A percentile compares a stretch with the other conserved stretches of the same genome.
These are phyloP conservation scores for Podospora pseudocomata DNA, from an alignment of 495 filamentous ascomycete species.

Conservation along the genomic window DNA sequence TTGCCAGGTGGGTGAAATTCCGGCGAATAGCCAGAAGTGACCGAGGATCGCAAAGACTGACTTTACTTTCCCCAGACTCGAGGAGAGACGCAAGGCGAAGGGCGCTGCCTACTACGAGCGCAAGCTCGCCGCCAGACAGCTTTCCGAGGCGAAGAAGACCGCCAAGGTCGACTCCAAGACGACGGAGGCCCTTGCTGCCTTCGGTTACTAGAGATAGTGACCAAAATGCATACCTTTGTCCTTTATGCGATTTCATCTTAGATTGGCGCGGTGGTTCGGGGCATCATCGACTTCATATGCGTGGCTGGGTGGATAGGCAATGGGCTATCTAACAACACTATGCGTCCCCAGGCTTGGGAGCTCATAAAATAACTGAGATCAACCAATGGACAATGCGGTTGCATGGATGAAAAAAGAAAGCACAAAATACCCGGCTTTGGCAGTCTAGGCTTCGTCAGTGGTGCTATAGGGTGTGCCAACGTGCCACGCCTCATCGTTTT, in stretches of 20 bases:
- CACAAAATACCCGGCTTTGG: conserved; percentile 32
- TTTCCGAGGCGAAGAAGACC: conserved; percentile 85
- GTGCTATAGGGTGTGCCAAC: conserved; percentile 22
- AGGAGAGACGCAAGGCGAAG: conserved; percentile 99
- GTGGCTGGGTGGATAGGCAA: conserved; percentile 36
- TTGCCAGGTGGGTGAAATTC: conserved; percentile 71
- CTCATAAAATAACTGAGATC: conserved; percentile 41
- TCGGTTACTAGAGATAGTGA: conserved; percentile 50
- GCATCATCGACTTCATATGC: conserved; percentile 39
- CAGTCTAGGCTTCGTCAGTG: conserved; percentile 23
- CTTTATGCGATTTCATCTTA: conserved; percentile 41
- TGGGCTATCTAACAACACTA: conserved; percentile 34
- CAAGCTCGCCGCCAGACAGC: conserved; percentile 86
- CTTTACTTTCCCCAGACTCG: conserved; percentile 60
- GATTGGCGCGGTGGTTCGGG: conserved; percentile 43
- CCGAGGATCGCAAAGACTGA: neutral
- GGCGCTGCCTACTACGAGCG: conserved; percentile 97
- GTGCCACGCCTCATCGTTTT: conserved; percentile 15
- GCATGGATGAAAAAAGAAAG: conserved; percentile 35
- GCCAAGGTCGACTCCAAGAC: conserved; percentile 76
- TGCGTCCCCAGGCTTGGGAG: conserved; percentile 36
- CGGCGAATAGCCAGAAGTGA: neutral
- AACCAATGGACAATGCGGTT: conserved; percentile 37
- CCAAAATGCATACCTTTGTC: conserved; percentile 27
- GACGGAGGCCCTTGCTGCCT: conserved; percentile 51